A percentile compares a stretch with the other conserved stretches of the same genome.
Evolutionary conservation across 1,139 yeast species (phyloP).

Genomic region (Candida dubliniensis): DNA sequence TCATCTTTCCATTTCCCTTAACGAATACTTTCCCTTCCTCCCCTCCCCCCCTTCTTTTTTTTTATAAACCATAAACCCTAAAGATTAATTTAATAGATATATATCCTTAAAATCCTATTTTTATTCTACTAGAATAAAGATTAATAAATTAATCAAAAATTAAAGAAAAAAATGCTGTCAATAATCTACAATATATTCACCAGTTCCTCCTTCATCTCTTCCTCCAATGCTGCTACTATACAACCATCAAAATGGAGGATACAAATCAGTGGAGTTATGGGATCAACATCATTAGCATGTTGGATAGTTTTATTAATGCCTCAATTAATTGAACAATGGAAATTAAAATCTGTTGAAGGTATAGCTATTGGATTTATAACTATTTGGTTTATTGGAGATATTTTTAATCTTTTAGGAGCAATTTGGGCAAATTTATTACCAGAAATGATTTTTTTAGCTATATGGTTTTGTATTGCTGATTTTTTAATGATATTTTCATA

Average conservation of each 20-base stretch:
- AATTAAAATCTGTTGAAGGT: conserved; percentile 75
- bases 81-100: too few species aligned
- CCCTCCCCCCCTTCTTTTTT: too few species aligned
- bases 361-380: conserved; percentile 67
- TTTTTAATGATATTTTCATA: conserved; percentile 61
- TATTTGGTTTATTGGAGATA: conserved; percentile 75
- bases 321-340: conserved; percentile 81
- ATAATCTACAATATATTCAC: too few species aligned
- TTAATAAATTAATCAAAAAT: not conserved
- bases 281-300: conserved; percentile 68
- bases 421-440: conserved; percentile 72
- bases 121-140: not conserved
- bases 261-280: conserved; percentile 57
- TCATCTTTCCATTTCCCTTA: too few species aligned
- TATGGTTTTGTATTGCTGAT: conserved; percentile 77
- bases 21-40: too few species aligned
- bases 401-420: conserved; percentile 67
- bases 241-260: conserved; percentile 1
- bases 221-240: too few species aligned
- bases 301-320: conserved; percentile 83
- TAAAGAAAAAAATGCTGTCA: not conserved
- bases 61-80: too few species aligned
- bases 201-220: not conserved
- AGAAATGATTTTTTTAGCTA: conserved; percentile 66
- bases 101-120: not conserved